Evolutionary conservation across 306 rosid genomes (phyloP), one percentile per base, ranked within the genome.

Genomic region (Quercus gilva): DNA sequence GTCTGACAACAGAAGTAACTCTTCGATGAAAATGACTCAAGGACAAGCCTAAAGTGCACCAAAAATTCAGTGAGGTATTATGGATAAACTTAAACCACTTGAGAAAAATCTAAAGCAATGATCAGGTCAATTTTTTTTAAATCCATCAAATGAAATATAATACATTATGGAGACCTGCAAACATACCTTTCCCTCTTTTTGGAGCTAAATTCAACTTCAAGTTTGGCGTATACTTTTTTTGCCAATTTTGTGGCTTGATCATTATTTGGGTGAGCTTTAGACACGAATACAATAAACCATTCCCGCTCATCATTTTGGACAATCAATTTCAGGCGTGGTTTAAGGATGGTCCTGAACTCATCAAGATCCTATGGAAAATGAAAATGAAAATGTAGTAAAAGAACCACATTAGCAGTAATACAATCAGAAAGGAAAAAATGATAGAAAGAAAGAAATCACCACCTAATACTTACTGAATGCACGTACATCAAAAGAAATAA

Each of bases 231-330:
- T 82, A 96, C 98, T 87, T 86, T 96, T 87, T 90, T 96, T 2
- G 98, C 93, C 90, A 80, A 77, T 87, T 90, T 93, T 84, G 76
- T 89, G 64, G 97, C 97, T 69, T 91, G 96, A 75, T 96, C 99
- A 85, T 91, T 91, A 82, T 85, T 91, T 73, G 98, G 93, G 80
- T 82, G 92, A 65, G 94, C 99, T 89, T 88, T 93, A 79, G 98
- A 93, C 79, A 96, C 98, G 55, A 83, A 96, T 80, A 96, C 93
- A 80, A 96, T 90, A 84, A 96, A 96, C 99, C 99, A 95, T 79
- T 95, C 99, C 78, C 91, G 89, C 78, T 96, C 99, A 25, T 96
- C 99, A 93, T 93, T 96, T 89, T 95, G 99, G 86, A 88, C 92
- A 81, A 96, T 96, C 77, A 96, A 85, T 85, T 93, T 96, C 87